Percentiles rank a stretch among this genome's conserved stretches.
phyloP scores from a whole-genome alignment of 495 filamentous ascomycete genomes.

The Neurospora sp. region DNA sequence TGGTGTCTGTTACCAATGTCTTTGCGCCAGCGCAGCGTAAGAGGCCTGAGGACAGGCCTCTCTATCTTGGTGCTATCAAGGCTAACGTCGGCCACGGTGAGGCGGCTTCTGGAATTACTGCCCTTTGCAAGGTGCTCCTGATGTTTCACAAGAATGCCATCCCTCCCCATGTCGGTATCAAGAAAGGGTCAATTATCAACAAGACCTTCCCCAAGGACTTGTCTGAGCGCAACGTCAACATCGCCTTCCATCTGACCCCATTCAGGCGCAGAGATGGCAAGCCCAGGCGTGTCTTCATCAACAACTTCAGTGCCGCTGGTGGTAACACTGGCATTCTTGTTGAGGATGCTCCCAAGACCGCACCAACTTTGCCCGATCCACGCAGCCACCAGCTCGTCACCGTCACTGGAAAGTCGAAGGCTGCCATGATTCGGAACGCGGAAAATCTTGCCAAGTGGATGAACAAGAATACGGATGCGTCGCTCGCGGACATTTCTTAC shows the following conservation, averaged over 20 bases:
- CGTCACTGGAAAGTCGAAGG: constrained; percentile 49
- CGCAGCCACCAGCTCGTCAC: constrained; percentile 45
- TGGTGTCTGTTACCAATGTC: constrained; percentile 65
- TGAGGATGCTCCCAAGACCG: constrained; percentile 41
- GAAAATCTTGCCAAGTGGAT: constrained; percentile 44
- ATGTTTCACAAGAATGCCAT: constrained; percentile 82
- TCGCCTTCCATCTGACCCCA: constrained; percentile 47
- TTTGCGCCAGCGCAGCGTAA: constrained; percentile 66
- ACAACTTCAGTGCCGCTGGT: constrained; percentile 63
- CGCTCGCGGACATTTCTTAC: constrained; percentile 56
- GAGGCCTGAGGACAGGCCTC: constrained; percentile 56
- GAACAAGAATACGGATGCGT: constrained; percentile 38
- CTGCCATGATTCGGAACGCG: constrained; percentile 43
- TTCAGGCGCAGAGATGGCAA: constrained; percentile 54
- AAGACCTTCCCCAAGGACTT: constrained; percentile 70
- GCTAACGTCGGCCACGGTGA: constrained; percentile 88
- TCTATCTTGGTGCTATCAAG: constrained; percentile 78
- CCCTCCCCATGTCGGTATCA: constrained; percentile 83
- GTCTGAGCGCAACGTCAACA: constrained; percentile 63
- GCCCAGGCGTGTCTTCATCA: constrained; percentile 52
- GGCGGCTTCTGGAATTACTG: constrained; percentile 74
- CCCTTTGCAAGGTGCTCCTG: constrained; percentile 73
- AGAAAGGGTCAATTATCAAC: constrained; percentile 59
- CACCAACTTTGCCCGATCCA: constrained; percentile 28
- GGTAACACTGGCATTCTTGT: constrained; percentile 56